Percentiles rank a stretch among this genome's conserved stretches.
Evolutionary conservation across 345 rosid genomes (phyloP).

Genomic region (Acer saccharum): DNA sequence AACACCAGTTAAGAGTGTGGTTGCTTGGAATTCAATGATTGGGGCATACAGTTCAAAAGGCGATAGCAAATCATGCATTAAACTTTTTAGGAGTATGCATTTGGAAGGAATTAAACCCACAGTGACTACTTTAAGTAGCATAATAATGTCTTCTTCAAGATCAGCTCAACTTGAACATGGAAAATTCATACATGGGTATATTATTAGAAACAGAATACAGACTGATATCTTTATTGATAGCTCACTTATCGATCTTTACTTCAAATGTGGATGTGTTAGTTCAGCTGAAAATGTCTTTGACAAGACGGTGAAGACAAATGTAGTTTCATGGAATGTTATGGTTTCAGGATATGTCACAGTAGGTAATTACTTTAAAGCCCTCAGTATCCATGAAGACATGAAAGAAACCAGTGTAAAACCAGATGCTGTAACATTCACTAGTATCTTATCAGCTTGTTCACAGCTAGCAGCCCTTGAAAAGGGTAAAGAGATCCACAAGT

Average conservation of each 20-base stretch:
- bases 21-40: conserved; percentile 74
- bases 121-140: conserved; percentile 56
- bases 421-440: conserved; percentile 63
- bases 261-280: conserved; percentile 55
- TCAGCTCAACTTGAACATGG: conserved; percentile 58
- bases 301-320: conserved; percentile 29
- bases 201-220: conserved; percentile 39
- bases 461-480: conserved; percentile 66
- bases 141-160: conserved; percentile 61
- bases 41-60: conserved; percentile 46
- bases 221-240: conserved; percentile 39
- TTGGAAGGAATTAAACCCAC: conserved; percentile 52
- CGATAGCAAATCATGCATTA: conserved; percentile 53
- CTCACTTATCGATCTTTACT: conserved; percentile 62
- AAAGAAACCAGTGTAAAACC: conserved; percentile 45
- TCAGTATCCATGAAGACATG: conserved; percentile 48
- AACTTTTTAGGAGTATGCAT: conserved; percentile 56
- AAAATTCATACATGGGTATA: conserved; percentile 54
- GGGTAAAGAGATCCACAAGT: conserved; percentile 63
- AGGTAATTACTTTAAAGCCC: conserved; percentile 55
- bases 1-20: conserved; percentile 44
- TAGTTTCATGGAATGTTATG: conserved; percentile 64
- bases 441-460: conserved; percentile 64
- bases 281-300: conserved; percentile 56
- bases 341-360: conserved; percentile 57